phyloP scores from a whole-genome alignment of 306 rosid genomes.

The Trifolium repens region DNA sequence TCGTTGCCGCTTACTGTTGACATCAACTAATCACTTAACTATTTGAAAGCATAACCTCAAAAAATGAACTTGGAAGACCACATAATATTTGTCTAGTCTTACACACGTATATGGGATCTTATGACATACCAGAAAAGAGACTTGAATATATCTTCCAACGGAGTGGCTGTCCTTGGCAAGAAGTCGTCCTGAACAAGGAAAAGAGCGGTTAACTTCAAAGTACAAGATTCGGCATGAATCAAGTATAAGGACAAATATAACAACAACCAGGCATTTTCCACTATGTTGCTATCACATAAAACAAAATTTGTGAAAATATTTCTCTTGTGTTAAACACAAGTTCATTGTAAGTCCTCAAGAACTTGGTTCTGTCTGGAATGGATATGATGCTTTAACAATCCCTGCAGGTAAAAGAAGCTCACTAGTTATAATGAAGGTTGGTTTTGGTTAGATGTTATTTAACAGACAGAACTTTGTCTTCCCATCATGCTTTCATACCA shows the following conservation, averaged over 20 bases:
- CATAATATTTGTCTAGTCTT: background rate
- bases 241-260: slow-evolving; percentile 19
- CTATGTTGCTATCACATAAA: background rate
- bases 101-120: slow-evolving; percentile 10
- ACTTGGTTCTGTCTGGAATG: background rate
- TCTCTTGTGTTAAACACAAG: background rate
- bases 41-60: background rate
- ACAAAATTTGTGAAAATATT: background rate
- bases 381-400: background rate
- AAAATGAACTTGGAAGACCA: background rate
- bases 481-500: background rate
- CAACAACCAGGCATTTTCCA: background rate
- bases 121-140: slow-evolving; percentile 84
- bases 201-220: slow-evolving; percentile 40
- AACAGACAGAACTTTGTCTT: background rate
- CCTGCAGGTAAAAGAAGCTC: background rate
- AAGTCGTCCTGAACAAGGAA: slow-evolving; percentile 85
- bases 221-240: background rate
- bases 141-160: slow-evolving; percentile 96
- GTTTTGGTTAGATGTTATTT: background rate
- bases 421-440: background rate
- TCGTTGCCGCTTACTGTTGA: background rate
- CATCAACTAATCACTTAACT: background rate
- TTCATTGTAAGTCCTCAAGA: background rate
- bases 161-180: slow-evolving; percentile 97